Conservation (phyloP, 2,329 filamentous ascomycete species). For the Fonsecaea monophora region DNA sequence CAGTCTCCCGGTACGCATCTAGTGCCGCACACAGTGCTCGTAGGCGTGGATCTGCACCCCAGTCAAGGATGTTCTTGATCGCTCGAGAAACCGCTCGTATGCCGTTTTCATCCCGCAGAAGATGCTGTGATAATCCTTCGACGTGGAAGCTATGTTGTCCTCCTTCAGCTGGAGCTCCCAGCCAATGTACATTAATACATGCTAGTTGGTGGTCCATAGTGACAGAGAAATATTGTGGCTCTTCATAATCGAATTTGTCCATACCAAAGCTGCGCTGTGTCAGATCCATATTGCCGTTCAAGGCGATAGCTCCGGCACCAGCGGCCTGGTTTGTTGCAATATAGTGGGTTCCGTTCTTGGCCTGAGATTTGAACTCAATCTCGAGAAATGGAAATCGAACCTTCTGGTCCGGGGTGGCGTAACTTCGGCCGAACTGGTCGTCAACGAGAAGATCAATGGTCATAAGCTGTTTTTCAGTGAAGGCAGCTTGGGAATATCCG, state of each 20-base stretch:
- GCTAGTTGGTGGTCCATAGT: conserved; percentile 29
- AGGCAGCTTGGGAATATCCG: conserved; percentile 34
- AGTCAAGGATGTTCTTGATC: conserved; percentile 37
- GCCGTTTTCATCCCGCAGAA: conserved; percentile 20
- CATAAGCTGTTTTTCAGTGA: conserved; percentile 21
- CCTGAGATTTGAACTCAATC: conserved; percentile 33
- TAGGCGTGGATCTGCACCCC: conserved; percentile 18
- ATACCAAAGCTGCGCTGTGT: conserved; percentile 27
- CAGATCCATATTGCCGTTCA: conserved; percentile 30
- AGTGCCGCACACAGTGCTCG: conserved; percentile 26
- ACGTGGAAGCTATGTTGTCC: conserved; percentile 33
- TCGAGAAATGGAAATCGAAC: conserved; percentile 30
- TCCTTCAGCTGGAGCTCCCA: conserved; percentile 24
- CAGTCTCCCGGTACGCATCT: conserved; percentile 32
- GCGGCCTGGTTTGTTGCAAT: conserved; percentile 34
- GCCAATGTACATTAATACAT: conserved; percentile 33
- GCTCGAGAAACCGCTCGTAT: conserved; percentile 33
- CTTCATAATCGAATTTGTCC: conserved; percentile 26
- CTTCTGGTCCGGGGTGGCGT: conserved; percentile 28
- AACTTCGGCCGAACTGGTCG: conserved; percentile 28
- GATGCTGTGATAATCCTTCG: conserved; percentile 22
- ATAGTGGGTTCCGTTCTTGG: conserved; percentile 28
- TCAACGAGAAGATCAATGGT: conserved; percentile 29
- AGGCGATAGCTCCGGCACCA: conserved; percentile 30
- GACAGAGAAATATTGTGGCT: conserved; percentile 33